Base-by-base conservation (phyloP, 2,329 filamentous ascomycete species). In the Atkinsonella hypoxylon region DNA sequence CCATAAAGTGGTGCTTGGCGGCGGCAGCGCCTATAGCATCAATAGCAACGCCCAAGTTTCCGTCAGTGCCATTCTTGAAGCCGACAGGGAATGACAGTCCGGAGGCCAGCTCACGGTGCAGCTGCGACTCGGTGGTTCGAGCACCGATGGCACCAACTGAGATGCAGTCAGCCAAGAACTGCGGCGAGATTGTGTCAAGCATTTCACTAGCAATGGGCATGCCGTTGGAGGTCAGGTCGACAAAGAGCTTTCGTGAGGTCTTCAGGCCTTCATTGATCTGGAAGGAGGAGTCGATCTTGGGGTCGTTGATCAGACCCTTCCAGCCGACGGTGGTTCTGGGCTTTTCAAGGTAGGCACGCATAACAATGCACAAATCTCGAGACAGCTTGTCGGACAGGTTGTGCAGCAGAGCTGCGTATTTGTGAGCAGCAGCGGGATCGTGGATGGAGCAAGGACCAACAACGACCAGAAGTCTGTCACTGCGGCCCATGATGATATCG, bases 251-350 rank as follows among this genome's bases (percentile, higher is more conserved):
- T 61, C 93, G 81, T n/a, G 87, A 91, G 51, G 95, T 82, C 31
- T 89, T 82, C 51, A 98, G 79, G 49, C 93, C 93, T 78, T 97
- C 97, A 82, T 98, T 98, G 76, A 98, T 98, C 74, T 95, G 82
- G 84, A 87, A 98, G 64, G 85, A 93, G 67, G 93, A 85, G 69
- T 98, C 89, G 67, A 98, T 95, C 63, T 97, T 90, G 2, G 93
- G 93, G 69, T 98, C 93, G 71, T 98, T 98, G 78, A 98, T 96
- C 68, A 98, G 77, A 48, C 93, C 93, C 74, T 98, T 98, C 93
- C 93, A 98, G 65, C 93, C 93, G 47, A 98, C 90, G 0, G 93
- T 98, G 47, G 93, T 98, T 54, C 93, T 85, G 41, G 93, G 93
- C 78, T 98, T 98, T 77, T 98, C 93, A 48, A 98, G 85, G 79